Conservation (phyloP, 352 stramenopile species). For the Phytophthora megakarya region DNA sequence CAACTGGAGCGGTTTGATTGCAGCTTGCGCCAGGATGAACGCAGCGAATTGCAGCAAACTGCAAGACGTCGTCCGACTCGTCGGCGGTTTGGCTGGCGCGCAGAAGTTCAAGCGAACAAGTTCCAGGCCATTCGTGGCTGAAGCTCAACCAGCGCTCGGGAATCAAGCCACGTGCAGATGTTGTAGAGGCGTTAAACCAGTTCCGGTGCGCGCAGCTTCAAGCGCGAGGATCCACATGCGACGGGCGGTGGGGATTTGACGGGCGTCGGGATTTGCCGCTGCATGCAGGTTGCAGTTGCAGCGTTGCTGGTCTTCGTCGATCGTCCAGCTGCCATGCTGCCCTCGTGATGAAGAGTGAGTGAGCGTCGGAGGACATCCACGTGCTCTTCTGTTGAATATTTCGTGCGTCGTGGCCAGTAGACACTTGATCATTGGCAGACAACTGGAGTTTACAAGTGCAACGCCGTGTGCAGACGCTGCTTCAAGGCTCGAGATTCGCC, state of each 20-base stretch:
- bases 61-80: constrained; percentile 13
- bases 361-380: constrained; percentile 8
- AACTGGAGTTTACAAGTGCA: constrained; percentile 11
- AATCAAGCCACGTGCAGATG: constrained; percentile 8
- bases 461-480: constrained; percentile 20
- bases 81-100: constrained; percentile 3
- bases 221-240: constrained; percentile 30
- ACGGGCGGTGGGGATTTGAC: constrained; percentile 24
- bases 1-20: constrained; percentile 8
- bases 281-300: constrained; percentile 14
- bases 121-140: not conserved
- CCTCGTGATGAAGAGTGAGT: not conserved
- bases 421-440: constrained; percentile 17
- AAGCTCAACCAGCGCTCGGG: constrained; percentile 13
- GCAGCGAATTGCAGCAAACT: constrained; percentile 22
- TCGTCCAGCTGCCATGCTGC: constrained; percentile 13
- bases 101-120: constrained; percentile 35
- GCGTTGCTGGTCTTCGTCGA: constrained; percentile 1
- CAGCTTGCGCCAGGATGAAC: constrained; percentile 24
- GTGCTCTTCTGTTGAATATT: constrained; percentile 14
- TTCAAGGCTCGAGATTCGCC: constrained; percentile 26
- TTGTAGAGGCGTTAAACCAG: constrained; percentile 26
- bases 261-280: not conserved
- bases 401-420: constrained; percentile 4
- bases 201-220: constrained; percentile 29